Evolutionary conservation across 805 yeast genomes (phyloP).

Genomic region (Candida oleophila): DNA sequence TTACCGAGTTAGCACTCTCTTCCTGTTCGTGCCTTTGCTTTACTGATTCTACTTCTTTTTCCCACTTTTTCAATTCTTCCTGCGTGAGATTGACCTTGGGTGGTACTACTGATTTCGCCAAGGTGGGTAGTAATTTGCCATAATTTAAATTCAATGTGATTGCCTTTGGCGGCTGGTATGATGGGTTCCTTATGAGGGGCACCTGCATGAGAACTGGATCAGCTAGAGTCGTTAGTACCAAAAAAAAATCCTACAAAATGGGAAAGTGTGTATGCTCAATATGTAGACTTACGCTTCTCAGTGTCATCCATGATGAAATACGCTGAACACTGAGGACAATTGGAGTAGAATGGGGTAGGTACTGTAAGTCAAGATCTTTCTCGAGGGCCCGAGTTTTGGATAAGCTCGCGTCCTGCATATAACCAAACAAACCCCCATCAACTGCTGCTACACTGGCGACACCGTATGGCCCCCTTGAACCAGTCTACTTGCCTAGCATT

Average conservation of each 20-base stretch:
- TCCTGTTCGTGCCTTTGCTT: constrained; percentile 10
- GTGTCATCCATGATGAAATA: constrained; percentile 18
- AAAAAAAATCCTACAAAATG: not conserved
- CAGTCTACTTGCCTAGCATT: too few relatives aligned
- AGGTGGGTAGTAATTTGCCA: constrained; percentile 34
- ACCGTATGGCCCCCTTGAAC: too few relatives aligned
- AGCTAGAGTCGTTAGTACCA: constrained; percentile 22
- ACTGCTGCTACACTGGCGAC: too few relatives aligned
- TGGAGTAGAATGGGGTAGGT: not conserved
- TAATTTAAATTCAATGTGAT: constrained; percentile 52
- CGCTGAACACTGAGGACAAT: not conserved
- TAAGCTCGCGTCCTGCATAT: too few relatives aligned
- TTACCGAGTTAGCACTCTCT: constrained; percentile 11
- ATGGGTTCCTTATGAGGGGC: constrained; percentile 55
- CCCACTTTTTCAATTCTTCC: constrained; percentile 29
- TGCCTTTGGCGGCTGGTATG: constrained; percentile 53
- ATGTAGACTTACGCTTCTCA: constrained; percentile 19
- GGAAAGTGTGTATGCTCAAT: not conserved
- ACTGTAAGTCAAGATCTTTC: too few relatives aligned
- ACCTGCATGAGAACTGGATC: constrained; percentile 51
- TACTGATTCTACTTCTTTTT: constrained; percentile 17
- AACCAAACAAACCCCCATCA: too few relatives aligned
- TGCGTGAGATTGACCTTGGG: constrained; percentile 31
- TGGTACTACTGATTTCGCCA: constrained; percentile 33
- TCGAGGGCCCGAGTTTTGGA: too few relatives aligned